Percentiles rank a stretch among this genome's conserved stretches.
Conservation (phyloP, 768 basidiomycete species). For the Lactarius vividus region DNA sequence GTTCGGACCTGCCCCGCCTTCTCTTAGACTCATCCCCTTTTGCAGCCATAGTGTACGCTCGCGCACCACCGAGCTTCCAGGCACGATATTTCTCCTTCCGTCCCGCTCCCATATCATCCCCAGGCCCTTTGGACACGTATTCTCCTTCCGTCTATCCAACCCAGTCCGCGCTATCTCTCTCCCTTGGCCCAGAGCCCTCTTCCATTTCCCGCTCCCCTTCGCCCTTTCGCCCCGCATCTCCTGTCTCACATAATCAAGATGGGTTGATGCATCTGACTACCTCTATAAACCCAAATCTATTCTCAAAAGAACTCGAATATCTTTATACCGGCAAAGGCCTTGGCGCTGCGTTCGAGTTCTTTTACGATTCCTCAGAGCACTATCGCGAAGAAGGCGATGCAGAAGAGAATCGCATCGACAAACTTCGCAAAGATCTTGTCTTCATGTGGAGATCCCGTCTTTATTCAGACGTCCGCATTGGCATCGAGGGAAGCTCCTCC, state of each 20-base stretch:
- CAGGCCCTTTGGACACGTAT: constrained; percentile 40
- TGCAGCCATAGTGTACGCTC: constrained; percentile 88
- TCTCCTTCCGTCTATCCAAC: constrained; percentile 48
- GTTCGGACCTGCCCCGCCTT: constrained; percentile 27
- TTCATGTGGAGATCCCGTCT: constrained; percentile 97
- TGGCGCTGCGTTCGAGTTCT: constrained; percentile 83
- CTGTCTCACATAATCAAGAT: constrained; percentile 39
- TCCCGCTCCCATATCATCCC: constrained; percentile 52
- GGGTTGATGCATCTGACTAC: constrained; percentile 61
- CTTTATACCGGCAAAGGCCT: constrained; percentile 91
- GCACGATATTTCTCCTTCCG: constrained; percentile 81
- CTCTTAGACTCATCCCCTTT: constrained; percentile 4
- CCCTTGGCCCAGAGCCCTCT: constrained; percentile 43
- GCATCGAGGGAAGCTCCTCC: constrained; percentile 65
- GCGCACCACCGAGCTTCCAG: constrained; percentile 91
- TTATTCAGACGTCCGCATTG: constrained; percentile 87
- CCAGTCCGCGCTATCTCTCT: constrained; percentile 61
- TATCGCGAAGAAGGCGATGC: constrained; percentile 43
- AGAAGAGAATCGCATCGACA: constrained; percentile 66
- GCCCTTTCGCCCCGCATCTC: constrained; percentile 39
- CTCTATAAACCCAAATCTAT: constrained; percentile 72
- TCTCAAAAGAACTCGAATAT: constrained; percentile 89
- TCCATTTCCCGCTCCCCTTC: constrained; percentile 46
- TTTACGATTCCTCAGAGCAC: constrained; percentile 61
- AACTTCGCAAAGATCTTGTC: constrained; percentile 88